Evolutionary conservation across 169 alveolate species (phyloP), one percentile per base, ranked within the genome.

Genomic region (Fabrea salina): DNA sequence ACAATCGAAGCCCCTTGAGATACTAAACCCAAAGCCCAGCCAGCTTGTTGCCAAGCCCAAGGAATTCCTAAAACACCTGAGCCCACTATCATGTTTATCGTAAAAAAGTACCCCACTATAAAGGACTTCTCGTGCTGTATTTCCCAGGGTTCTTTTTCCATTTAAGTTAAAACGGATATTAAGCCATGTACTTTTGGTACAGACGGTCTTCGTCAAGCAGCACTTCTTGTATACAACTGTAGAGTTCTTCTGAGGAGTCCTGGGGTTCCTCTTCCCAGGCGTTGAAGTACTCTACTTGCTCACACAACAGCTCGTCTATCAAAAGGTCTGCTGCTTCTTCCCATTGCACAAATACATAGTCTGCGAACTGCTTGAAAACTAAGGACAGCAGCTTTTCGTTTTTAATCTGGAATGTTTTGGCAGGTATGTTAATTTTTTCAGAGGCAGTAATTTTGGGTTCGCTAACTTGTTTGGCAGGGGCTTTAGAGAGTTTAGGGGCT

Each of bases 1-100:
- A n/a, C n/a, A n/a, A n/a, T n/a, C n/a, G n/a, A n/a, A n/a, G n/a
- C n/a, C n/a, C n/a, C 50, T 39, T 64, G 75, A 40, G 39, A 19
- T 13, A 64, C n/a, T 4, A 40, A 19, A 19, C 75, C 75, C 35
- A 64, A 41, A 5, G 39, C 13, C 19, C 27, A 16, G 5, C 75
- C 75, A 1, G 57, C n/a, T 37, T 40, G 49, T 5, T 19, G 19
- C 37, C 19, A 64, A 30, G 75, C 75, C 54, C 75, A 64, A 5
- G 75, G 75, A 22, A 64, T 25, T 16, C 56, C 50, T 32, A 64
- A 33, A 41, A 64, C 39, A 25, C 75, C 75, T 22, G 51, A 19
- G n/a, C 75, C 75, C 19, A 64, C 39, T 4, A 32, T 22, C 25
- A 37, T 37, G 30, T 64, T 64, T 37, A 64, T 32, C 30, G 51